Evolutionary conservation across 768 basidiomycete genomes (phyloP), one percentile per base, ranked within the genome.

Genomic region (Trametes coccinea): DNA sequence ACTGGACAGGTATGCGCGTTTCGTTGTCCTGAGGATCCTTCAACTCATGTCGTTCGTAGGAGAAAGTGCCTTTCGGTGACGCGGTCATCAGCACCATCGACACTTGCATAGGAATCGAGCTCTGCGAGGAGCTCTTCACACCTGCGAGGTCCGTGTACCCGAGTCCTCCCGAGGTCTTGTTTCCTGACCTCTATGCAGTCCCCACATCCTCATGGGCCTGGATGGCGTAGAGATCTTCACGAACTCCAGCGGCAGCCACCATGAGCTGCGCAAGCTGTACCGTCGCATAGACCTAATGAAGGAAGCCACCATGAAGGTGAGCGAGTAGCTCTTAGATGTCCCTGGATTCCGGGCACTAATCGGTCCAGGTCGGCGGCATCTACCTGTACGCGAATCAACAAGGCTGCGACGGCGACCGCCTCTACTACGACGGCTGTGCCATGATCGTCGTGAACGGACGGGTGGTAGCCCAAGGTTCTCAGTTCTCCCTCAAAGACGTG

Each of bases 211-310:
- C 11, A 98, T 98, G 97, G 97, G 96, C 6, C 84, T 99, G 8
- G 96, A 99, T 69, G 97, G 97, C 5, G 96, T 98, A 7, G 97
- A 99, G 75, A 97, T 99, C 52, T 98, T 98, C 72, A 98, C 96
- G 8, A 99, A 99, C 76, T 98, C 97, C 1, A 95, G 93, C 65
- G 97, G 95, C 4, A 96, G 93, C 73, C 97, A 99, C 71, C 97
- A 99, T 70, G 97, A 98, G 72, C 86, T 99, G 29, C 88, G 97
- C n/a, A 99, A 99, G 74, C 82, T 99, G 29, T 85, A 93, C 70
- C 86, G 85, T 7, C 86, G 97, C 6, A 84, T 98, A 1, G 95
- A 99, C 62, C 80, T 99, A 10, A 98, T 99, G 76, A 95, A 92
- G 70, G 97, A 98, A 71, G 97, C 97, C 0, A 99, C 96, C 1